Percentiles rank a stretch among this genome's conserved stretches.
These are phyloP conservation scores for Cutaneotrichosporon cutaneum DNA, from an alignment of 1,284 basidiomycete species.

Conservation along the genomic window DNA sequence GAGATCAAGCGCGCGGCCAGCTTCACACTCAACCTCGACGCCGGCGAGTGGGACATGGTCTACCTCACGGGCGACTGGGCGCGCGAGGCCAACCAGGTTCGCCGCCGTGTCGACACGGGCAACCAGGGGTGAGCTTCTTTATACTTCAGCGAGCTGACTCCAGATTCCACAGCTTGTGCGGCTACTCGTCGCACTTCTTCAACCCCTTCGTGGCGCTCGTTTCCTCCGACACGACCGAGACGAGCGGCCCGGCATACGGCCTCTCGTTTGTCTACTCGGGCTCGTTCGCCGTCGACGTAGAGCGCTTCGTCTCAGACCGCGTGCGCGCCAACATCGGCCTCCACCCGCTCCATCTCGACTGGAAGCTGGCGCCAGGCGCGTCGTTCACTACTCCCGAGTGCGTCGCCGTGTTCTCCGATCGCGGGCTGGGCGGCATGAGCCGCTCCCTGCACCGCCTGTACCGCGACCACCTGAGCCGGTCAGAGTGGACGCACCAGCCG, in stretches of 20 bases:
- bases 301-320: slow-evolving; percentile 22
- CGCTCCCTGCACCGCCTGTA: slow-evolving; percentile 33
- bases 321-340: slow-evolving; percentile 33
- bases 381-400: slow-evolving; percentile 37
- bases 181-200: slow-evolving; percentile 38
- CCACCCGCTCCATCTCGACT: slow-evolving; percentile 38
- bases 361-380: slow-evolving; percentile 27
- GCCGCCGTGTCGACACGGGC: slow-evolving; percentile 28
- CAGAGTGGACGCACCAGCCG: slow-evolving; percentile 18
- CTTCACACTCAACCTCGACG: slow-evolving; percentile 30
- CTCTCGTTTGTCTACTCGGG: slow-evolving; percentile 39
- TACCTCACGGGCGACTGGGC: slow-evolving; percentile 36
- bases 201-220: slow-evolving; percentile 40
- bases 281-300: slow-evolving; percentile 30
- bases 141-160: neutral
- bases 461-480: slow-evolving; percentile 31
- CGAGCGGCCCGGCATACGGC: slow-evolving; percentile 27
- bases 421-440: slow-evolving; percentile 35
- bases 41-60: slow-evolving; percentile 31
- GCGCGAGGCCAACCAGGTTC: slow-evolving; percentile 25
- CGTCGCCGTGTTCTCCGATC: slow-evolving; percentile 28
- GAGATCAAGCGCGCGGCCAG: slow-evolving; percentile 27
- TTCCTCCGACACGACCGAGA: slow-evolving; percentile 28
- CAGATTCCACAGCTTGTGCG: slow-evolving; percentile 33
- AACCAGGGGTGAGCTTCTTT: slow-evolving; percentile 33